These are phyloP conservation scores for Salicornia ramosissima DNA, from an alignment of 148 eudicot species.

Conservation along the genomic window DNA sequence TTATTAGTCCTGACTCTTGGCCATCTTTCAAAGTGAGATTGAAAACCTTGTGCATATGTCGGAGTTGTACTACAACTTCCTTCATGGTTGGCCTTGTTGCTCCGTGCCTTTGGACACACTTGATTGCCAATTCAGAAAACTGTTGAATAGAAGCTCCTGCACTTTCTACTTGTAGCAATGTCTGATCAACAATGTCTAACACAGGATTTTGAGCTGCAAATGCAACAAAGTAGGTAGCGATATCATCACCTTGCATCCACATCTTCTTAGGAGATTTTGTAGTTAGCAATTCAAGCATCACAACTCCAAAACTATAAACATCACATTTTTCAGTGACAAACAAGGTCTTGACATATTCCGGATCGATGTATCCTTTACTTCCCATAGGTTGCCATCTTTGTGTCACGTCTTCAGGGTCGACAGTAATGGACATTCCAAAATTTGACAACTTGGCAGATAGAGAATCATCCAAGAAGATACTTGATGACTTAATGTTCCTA, in stretches of 20 bases:
- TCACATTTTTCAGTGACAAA: conserved; percentile 28
- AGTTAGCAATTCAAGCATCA: conserved; percentile 22
- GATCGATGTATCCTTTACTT: conserved; percentile 29
- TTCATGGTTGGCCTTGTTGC: conserved; percentile 26
- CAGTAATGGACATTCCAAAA: conserved; percentile 21
- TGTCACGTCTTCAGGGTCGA: conserved; percentile 12
- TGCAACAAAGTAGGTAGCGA: conserved; percentile 12
- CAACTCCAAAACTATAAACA: conserved; percentile 29
- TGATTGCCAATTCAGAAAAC: conserved; percentile 8
- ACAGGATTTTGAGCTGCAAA: neutral
- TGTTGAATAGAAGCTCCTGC: neutral
- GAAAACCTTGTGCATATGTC: neutral
- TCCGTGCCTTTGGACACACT: conserved; percentile 22
- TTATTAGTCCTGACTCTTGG: no score
- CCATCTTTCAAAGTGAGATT: no score
- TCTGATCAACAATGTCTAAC: conserved; percentile 15
- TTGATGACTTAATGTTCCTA: conserved; percentile 25
- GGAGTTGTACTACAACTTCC: conserved; percentile 16
- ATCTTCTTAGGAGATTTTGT: conserved; percentile 3
- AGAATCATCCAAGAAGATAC: conserved; percentile 24
- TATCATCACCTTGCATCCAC: neutral
- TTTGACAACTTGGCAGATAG: conserved; percentile 16
- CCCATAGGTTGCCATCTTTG: conserved; percentile 21
- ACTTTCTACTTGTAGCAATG: conserved; percentile 6
- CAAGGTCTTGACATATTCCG: conserved; percentile 18